A percentile compares a stretch with the other conserved stretches of the same genome.
These are phyloP conservation scores for Colletotrichum kahawae DNA, from an alignment of 2,329 filamentous ascomycete genomes.

Conservation along the genomic window DNA sequence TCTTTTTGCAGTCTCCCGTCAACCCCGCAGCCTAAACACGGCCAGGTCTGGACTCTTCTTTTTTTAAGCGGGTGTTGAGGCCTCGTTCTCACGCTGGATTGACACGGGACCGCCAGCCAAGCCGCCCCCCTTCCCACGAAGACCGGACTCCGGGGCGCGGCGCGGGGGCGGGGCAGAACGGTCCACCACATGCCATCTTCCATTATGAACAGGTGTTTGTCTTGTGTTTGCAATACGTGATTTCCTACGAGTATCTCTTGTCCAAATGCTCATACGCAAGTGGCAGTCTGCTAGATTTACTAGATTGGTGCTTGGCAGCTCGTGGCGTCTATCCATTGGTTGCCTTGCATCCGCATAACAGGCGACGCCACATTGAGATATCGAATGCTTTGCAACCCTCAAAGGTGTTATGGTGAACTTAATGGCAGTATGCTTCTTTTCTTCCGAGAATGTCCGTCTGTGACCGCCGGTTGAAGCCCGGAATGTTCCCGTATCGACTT, in stretches of 20 bases:
- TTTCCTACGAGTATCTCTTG: no score
- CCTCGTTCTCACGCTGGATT: not conserved
- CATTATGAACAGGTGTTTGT: not conserved
- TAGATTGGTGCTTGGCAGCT: not conserved
- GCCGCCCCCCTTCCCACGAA: not conserved
- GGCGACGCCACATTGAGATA: not conserved
- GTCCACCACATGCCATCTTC: not conserved
- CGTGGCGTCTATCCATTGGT: not conserved
- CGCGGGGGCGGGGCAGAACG: not conserved
- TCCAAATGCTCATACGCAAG: not conserved
- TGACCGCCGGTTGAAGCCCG: not conserved
- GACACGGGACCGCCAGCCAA: not conserved
- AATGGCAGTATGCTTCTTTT: not conserved
- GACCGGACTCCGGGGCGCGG: not conserved
- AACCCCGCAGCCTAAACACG: not conserved
- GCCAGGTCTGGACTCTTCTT: not conserved
- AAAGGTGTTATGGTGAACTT: not conserved
- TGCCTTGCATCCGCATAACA: not conserved
- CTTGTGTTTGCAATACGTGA: not conserved
- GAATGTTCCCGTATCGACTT: not conserved
- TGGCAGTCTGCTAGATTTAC: not conserved
- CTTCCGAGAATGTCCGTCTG: not conserved
- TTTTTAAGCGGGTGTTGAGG: not conserved
- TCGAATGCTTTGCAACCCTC: not conserved
- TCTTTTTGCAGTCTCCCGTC: not conserved